These are phyloP conservation scores for Sugiyamaella americana DNA, from an alignment of 805 yeast genomes.

Conservation along the genomic window DNA sequence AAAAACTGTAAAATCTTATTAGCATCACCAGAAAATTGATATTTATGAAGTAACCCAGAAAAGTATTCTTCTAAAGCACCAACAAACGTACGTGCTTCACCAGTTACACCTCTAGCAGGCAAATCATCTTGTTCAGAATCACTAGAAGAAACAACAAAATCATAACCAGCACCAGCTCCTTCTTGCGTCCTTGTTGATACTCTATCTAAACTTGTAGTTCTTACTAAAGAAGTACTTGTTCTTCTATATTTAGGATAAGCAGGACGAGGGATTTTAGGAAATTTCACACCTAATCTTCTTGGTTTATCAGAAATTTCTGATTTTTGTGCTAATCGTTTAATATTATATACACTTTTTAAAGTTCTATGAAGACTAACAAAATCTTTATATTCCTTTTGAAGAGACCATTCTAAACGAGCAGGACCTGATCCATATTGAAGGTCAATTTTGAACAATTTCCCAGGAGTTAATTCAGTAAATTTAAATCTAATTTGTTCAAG, in stretches of 20 bases:
- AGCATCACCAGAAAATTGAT: conserved; percentile 72
- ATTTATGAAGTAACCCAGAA: conserved; percentile 48
- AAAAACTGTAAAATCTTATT: conserved; percentile 79
- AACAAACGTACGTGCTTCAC: not conserved
- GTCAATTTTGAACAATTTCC: conserved; percentile 52
- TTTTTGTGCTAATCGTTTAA: conserved; percentile 28
- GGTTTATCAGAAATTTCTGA: conserved; percentile 30
- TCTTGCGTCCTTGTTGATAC: not conserved
- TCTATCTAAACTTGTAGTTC: not conserved
- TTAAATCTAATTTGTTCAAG: conserved; percentile 65
- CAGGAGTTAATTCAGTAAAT: conserved; percentile 35
- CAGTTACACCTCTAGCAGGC: not conserved
- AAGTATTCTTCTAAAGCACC: conserved; percentile 56
- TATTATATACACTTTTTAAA: conserved; percentile 50
- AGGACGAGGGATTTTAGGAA: conserved; percentile 36
- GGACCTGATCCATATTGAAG: conserved; percentile 88
- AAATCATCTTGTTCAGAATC: not conserved
- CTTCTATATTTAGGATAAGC: not conserved
- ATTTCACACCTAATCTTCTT: conserved; percentile 21
- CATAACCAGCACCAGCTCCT: conserved; percentile 4
- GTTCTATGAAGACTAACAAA: conserved; percentile 64
- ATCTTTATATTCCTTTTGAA: conserved; percentile 66
- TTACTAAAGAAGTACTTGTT: not conserved
- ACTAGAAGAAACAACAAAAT: no score
- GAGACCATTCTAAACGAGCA: conserved; percentile 71